Evolutionary conservation across 352 stramenopile genomes (phyloP).

Genomic region (Phytophthora idaei): DNA sequence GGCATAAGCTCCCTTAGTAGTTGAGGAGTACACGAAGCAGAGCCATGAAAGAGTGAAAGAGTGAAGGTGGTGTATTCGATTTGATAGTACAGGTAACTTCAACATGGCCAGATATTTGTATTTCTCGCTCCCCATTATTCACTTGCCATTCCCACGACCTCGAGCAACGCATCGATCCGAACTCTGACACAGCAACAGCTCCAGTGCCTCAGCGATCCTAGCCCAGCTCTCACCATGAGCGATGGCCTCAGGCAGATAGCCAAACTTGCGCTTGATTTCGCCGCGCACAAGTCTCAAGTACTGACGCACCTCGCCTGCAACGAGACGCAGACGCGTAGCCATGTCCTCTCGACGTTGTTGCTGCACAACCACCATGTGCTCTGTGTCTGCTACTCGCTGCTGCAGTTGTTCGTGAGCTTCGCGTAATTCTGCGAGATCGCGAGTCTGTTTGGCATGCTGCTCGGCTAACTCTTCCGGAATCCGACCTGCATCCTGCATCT

Average conservation of each 20-base stretch:
- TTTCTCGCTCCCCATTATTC: slow-evolving; percentile 3
- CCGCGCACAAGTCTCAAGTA: slow-evolving; percentile 68
- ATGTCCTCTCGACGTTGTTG: slow-evolving; percentile 42
- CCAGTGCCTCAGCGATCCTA: slow-evolving; percentile 62
- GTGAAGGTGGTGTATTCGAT: slow-evolving; percentile 7
- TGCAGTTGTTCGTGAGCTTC: slow-evolving; percentile 34
- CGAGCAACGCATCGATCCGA: slow-evolving; percentile 21
- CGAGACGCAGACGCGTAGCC: slow-evolving; percentile 51
- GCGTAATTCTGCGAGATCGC: slow-evolving; percentile 32
- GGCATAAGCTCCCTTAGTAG: background rate
- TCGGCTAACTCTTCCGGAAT: slow-evolving; percentile 30
- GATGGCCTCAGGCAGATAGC: slow-evolving; percentile 81
- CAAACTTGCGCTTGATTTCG: slow-evolving; percentile 85
- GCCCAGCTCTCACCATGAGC: slow-evolving; percentile 64
- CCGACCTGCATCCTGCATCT: slow-evolving; percentile 29
- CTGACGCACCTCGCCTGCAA: slow-evolving; percentile 66
- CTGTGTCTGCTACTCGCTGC: slow-evolving; percentile 16
- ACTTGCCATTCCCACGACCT: slow-evolving; percentile 12
- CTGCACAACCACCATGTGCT: slow-evolving; percentile 26
- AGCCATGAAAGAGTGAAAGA: background rate
- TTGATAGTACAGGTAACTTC: slow-evolving; percentile 1
- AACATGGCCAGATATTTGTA: slow-evolving; percentile 1
- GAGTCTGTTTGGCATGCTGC: slow-evolving; percentile 39
- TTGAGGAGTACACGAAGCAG: background rate
- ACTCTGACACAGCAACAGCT: slow-evolving; percentile 48